Conservation (phyloP, 495 filamentous ascomycete genomes). For the Aspergillus carlsbadensis region DNA sequence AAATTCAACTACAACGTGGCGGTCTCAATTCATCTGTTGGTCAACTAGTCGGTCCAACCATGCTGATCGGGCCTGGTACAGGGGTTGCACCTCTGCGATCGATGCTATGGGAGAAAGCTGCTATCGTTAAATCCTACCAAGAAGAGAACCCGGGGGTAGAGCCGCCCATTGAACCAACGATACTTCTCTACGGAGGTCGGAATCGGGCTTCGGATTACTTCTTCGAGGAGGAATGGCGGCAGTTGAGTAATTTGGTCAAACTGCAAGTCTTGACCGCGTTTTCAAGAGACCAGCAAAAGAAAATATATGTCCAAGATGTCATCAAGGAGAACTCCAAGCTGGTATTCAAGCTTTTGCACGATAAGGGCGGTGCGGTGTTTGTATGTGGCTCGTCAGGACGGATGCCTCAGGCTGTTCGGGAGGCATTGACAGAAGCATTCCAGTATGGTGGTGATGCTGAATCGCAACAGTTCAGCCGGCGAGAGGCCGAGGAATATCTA, state of each 20-base stretch:
- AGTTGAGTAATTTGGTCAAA: slow-evolving; percentile 31
- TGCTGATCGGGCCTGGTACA: slow-evolving; percentile 87
- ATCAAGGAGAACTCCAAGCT: slow-evolving; percentile 59
- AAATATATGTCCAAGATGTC: slow-evolving; percentile 87
- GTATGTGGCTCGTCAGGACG: slow-evolving; percentile 81
- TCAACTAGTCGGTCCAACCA: slow-evolving; percentile 54
- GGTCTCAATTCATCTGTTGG: slow-evolving; percentile 51
- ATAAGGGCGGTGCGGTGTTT: slow-evolving; percentile 57
- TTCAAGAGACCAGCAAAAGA: slow-evolving; percentile 72
- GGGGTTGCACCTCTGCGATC: slow-evolving; percentile 86
- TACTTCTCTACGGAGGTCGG: slow-evolving; percentile 79
- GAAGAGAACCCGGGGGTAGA: slow-evolving; percentile 32
- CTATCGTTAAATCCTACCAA: slow-evolving; percentile 38
- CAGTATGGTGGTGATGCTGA: slow-evolving; percentile 27
- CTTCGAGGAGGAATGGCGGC: slow-evolving; percentile 73
- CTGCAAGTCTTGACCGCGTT: slow-evolving; percentile 74
- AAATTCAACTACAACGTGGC: slow-evolving; percentile 57
- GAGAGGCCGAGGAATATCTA: slow-evolving; percentile 58
- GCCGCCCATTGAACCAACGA: slow-evolving; percentile 30
- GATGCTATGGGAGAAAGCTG: slow-evolving; percentile 67
- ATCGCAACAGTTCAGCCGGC: slow-evolving; percentile 29
- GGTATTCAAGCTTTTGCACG: slow-evolving; percentile 59
- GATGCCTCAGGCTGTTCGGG: slow-evolving; percentile 89
- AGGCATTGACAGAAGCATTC: slow-evolving; percentile 74
- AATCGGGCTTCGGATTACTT: slow-evolving; percentile 73